Base-by-base conservation (phyloP, 2,329 filamentous ascomycete species). In the Fusarium cyanostomum region DNA sequence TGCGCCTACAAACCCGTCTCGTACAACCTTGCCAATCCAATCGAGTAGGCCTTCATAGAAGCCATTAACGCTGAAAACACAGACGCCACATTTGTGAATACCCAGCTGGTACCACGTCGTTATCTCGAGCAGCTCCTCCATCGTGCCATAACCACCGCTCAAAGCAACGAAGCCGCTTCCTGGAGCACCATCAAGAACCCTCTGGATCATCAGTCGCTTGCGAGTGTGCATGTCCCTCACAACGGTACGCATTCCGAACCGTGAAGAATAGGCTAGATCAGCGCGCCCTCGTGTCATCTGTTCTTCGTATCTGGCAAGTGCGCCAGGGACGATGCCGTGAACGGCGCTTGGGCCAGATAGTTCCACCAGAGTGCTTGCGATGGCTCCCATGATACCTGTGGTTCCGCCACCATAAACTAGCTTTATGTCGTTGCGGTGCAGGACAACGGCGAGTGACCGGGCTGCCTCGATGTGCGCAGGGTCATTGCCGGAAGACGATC, bases 111-210 rank as follows among this genome's bases (percentile, higher is more conserved):
- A 46, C 44, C 44, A 46, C 2, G 44, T 46, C 7, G 44, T 46
- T 26, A 46, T 27, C 44, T 46, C 44, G 18, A 46, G 44, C 31
- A 46, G 44, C 12, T 46, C 44, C 44, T 46, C 44, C 44, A 46
- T 46, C 10, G 44, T 46, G 4, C 44, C 44, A 11, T 46, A 46
- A 7, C 44, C 44, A 5, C 44, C 44, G 12, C 44, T 46, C 18
- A 46, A 27, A 15, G 44, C 44, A 18, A 46, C 30, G 21, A 46
- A 46, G 16, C 44, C 44, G 8, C 44, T 46, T 8, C 44, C 44
- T 10, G 31, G 31, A 37, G 31, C 18, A 4, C 44, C 44, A 15
- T 37, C 31, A 6, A 46, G 44, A 13, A 35, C 44, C 12, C 11
- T 26, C 18, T 46, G 18, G 44, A 46, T 16, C 44, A 46, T 46